Percentiles rank a stretch among this genome's conserved stretches.
Evolutionary conservation across 163 green algal species (phyloP).

Genomic region (Scenedesmus sp.): DNA sequence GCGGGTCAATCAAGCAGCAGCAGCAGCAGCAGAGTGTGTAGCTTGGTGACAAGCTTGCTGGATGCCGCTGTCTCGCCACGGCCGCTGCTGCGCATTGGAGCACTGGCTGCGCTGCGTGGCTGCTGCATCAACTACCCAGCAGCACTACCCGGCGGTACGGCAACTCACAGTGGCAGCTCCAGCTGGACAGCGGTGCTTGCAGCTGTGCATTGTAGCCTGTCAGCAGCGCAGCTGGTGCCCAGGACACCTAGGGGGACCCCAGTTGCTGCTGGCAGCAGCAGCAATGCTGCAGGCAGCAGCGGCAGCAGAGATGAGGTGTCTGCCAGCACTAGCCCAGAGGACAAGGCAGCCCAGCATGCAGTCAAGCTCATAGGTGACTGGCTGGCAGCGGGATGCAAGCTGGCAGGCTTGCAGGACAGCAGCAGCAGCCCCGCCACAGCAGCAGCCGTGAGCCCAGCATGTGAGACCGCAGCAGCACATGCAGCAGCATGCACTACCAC

Average conservation of each 20-base stretch:
- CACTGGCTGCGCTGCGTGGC: conserved; percentile 74
- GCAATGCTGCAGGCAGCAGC: background rate
- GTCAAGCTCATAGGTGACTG: conserved; percentile 72
- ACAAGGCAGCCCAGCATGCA: conserved; percentile 74
- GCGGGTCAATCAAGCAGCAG: background rate
- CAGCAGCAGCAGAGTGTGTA: background rate
- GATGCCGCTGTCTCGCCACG: background rate
- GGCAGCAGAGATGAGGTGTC: conserved; percentile 14
- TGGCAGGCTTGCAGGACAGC: background rate
- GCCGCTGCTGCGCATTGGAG: conserved; percentile 70
- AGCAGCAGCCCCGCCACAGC: background rate
- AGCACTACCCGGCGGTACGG: conserved; percentile 18
- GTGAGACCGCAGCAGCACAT: background rate
- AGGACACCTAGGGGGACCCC: conserved; percentile 14
- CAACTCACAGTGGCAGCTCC: background rate
- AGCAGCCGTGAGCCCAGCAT: conserved; percentile 7
- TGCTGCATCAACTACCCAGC: conserved; percentile 69
- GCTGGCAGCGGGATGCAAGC: conserved; percentile 51
- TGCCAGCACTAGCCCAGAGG: conserved; percentile 60
- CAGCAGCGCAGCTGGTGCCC: background rate
- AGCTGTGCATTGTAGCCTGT: background rate
- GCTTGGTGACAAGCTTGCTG: conserved; percentile 59
- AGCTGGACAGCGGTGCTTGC: background rate
- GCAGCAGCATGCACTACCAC: background rate
- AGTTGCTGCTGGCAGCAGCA: background rate